Percentiles rank a stretch among this genome's conserved stretches.
Conservation (phyloP, 2,329 filamentous ascomycete genomes). For the Fusarium praegraminearum region DNA sequence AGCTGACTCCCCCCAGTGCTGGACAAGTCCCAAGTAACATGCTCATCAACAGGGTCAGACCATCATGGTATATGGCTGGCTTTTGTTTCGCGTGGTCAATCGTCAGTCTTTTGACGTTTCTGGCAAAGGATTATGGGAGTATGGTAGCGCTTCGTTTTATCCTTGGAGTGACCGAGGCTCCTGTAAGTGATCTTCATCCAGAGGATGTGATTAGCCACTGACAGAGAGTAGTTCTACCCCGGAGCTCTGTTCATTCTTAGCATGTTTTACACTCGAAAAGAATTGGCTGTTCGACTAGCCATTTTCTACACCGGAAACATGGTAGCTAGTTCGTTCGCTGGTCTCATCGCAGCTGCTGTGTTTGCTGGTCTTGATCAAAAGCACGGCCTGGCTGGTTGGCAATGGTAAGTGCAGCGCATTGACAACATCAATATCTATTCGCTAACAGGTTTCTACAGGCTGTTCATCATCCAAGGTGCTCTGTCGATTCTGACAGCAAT, state of each 20-base stretch:
- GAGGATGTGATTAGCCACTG: accelerated
- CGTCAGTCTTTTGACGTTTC: slow-evolving; percentile 56
- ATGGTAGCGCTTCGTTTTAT: slow-evolving; percentile 59
- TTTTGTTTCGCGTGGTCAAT: slow-evolving; percentile 56
- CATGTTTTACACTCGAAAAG: slow-evolving; percentile 66
- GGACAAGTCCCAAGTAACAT: slow-evolving; percentile 56
- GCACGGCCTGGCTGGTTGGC: slow-evolving; percentile 47
- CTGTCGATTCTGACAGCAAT: slow-evolving; percentile 48
- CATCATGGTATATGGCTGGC: slow-evolving; percentile 57
- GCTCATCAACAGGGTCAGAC: slow-evolving; percentile 55
- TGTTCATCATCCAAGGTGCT: slow-evolving; percentile 50
- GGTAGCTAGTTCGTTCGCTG: slow-evolving; percentile 55
- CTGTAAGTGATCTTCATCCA: slow-evolving; percentile 12
- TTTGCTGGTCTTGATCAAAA: slow-evolving; percentile 51
- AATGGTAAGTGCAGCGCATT: slow-evolving; percentile 36
- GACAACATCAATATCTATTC: accelerated
- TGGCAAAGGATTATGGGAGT: slow-evolving; percentile 56
- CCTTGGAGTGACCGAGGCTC: slow-evolving; percentile 55
- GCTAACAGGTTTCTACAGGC: slow-evolving; percentile 1
- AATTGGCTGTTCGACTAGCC: slow-evolving; percentile 56
- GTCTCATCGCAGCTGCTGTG: slow-evolving; percentile 58
- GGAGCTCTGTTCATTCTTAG: slow-evolving; percentile 58
- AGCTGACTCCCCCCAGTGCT: too few relatives aligned
- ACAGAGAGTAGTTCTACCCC: slow-evolving; percentile 46
- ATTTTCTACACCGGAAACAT: slow-evolving; percentile 59